Evolutionary conservation across 805 yeast species (phyloP).

Genomic region (Tetrapisispora fleetii): DNA sequence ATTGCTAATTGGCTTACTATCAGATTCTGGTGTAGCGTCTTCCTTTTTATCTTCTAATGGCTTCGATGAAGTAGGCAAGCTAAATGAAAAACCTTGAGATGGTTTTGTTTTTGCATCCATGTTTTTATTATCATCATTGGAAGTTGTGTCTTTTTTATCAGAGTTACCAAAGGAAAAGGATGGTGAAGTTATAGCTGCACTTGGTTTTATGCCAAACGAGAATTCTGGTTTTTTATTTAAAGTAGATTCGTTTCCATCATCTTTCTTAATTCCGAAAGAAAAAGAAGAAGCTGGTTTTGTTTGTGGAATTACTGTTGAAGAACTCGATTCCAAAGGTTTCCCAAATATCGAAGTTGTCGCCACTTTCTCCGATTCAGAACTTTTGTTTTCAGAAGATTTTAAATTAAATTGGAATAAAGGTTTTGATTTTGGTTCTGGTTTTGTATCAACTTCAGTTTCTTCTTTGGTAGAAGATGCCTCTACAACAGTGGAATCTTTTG

Average conservation of each 20-base stretch:
- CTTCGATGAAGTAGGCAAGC: slow-evolving; percentile 1
- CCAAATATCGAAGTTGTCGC: slow-evolving; percentile 2
- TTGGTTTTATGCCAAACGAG: slow-evolving; percentile 5
- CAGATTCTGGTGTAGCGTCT: background rate
- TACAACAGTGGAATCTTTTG: slow-evolving; percentile 4
- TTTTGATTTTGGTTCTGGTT: background rate
- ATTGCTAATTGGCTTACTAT: slow-evolving; percentile 2
- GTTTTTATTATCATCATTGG: background rate
- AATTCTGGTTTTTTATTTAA: slow-evolving; percentile 6
- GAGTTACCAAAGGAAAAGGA: slow-evolving; percentile 16
- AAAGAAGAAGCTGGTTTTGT: slow-evolving; percentile 13
- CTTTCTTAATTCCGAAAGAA: slow-evolving; percentile 15
- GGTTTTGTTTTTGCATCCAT: slow-evolving; percentile 9
- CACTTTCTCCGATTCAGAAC: background rate
- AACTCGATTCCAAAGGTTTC: background rate
- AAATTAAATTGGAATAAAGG: background rate
- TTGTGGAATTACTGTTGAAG: background rate
- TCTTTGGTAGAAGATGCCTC: slow-evolving; percentile 1
- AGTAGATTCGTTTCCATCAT: slow-evolving; percentile 1
- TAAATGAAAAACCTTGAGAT: slow-evolving; percentile 16
- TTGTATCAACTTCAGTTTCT: background rate
- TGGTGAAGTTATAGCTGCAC: background rate
- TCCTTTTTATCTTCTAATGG: slow-evolving; percentile 1
- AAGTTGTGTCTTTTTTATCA: background rate
- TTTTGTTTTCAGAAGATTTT: background rate